Evolutionary conservation across 2,329 filamentous ascomycete species (phyloP), one percentile per base, ranked within the genome.

Genomic region (Colletotrichum incanum): DNA sequence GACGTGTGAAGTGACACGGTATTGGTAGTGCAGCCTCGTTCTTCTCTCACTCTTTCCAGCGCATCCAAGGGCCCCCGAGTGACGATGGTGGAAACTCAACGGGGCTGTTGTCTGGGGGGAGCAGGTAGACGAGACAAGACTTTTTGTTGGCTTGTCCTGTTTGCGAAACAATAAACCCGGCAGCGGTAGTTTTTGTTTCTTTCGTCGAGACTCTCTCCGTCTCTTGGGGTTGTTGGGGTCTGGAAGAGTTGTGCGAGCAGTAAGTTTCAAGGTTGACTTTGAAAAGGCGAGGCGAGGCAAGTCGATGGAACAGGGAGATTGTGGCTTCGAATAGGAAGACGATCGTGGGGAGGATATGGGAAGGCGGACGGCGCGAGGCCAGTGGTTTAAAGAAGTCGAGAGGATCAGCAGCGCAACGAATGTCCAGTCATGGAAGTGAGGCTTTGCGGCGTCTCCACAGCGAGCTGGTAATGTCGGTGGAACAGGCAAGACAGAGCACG

Each of bases 341-440:
- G 52, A 73, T 73, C 71, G 39, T 39, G 43, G 54, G 54, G 34
- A 52, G 28, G 12, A 41, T 39, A 34, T 34, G 55, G 56, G 56
- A 54, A 67, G 67, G 67, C 49, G 71, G 31, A 71, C 61, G 71
- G 71, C 50, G 67, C 58, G 67, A 71, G 56, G 56, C 65, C 58
- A 63, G 67, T 73, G 62, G 71, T 69, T 74, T 74, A 74, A 75
- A 73, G 62, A 66, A 56, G 55, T 68, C 55, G 65, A 74, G 60
- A 58, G 74, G 72, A 73, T 67, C 63, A 70, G 74, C 74, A 65
- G 66, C 67, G 66, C 73, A 66, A 71, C 28, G 50, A 71, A 50
- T 52, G 64, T 62, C 74, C 74, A 75, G 72, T 75, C 69, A 67
- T 43, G 64, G 72, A 74, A 73, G 69, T 74, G 74, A 75, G 74